Evolutionary conservation across 2,329 filamentous ascomycete species (phyloP), one percentile per base, ranked within the genome.

Genomic region (Blastomyces parvus): DNA sequence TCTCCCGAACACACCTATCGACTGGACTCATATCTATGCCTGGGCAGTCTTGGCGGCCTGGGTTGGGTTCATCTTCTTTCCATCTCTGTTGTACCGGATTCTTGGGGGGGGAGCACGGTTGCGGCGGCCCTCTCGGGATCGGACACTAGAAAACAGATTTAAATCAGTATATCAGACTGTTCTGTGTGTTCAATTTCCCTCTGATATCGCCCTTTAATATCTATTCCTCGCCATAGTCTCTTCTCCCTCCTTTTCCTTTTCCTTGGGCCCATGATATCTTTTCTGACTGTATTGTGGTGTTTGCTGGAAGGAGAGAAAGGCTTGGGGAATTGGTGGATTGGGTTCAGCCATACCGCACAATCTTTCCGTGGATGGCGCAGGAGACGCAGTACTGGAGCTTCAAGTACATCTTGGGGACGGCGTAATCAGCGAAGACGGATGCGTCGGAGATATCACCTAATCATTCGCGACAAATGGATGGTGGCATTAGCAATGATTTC

Each of bases 321-420:
- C 13, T 60, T 59, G 59, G 25, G 17, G 33, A 38, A 27, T 30
- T 30, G 13, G n/a, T 55, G 56, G 60, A 58, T 53, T 55, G 27
- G 25, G 44, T 50, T 57, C 80, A 86, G 64, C 64, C 92, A 82
- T 94, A 97, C 93, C 94, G 93, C 83, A 99, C 95, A 82, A 99
- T 99, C 90, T 99, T 99, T 87, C 94, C 94, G 87, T 99, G 94
- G 73, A 99, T 99, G 78, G 94, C 94, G 84, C 94, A 99, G 82
- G 93, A 97, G 79, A 99, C 94, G 82, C 94, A 99, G 91, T 99
- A 99, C 86, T 99, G 94, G 81, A 99, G 89, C 89, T 99, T 99
- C 84, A 99, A 86, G 90, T 99, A 99, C 95, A 99, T 99, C 90
- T 99, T 99, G 83, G 94, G 94, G 78, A 99, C 93, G 74, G 91